Evolutionary conservation across 2,329 filamentous ascomycete species (phyloP), one percentile per base, ranked within the genome.

Genomic region (Seiridium cupressi): DNA sequence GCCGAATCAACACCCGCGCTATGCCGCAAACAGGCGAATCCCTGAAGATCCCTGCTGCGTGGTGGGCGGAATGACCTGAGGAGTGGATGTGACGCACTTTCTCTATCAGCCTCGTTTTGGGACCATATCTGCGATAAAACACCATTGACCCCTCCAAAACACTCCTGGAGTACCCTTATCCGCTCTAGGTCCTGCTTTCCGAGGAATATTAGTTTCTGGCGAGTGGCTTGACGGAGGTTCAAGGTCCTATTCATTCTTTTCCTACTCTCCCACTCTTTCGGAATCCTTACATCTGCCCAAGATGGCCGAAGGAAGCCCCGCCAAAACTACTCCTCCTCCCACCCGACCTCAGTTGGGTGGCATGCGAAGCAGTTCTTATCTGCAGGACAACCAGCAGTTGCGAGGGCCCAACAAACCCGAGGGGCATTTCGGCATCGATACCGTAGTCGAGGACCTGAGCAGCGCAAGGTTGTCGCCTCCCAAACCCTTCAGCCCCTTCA

Each of bases 321-420:
- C 56, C 47, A 57, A 38, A 46, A 35, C 40, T 4, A 49, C 44
- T 49, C 32, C 66, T 57, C 63, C 66, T 26, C 70, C 74, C 55
- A 66, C 72, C 66, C 79, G 81, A 51, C 82, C 82, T 58, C 80
- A 82, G 69, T 73, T 84, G 65, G 72, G 76, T 53, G 73, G 75
- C 57, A 84, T 82, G 81, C 81, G 85, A 68, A 86, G 82, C 76
- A 84, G 81, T 72, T 88, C 85, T 11, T 88, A 85, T 69, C 76
- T 88, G 60, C 80, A 81, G 70, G 85, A 88, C 65, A 83, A 88
- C 68, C 85, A 88, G 72, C 84, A 88, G 68, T 87, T 86, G 65
- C 83, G 85, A 54, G 82, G 84, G 36, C 83, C 84, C 9, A 74
- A 76, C 61, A 78, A 79, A 62, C 77, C 81, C 51, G 84, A 87